Conservation (phyloP, 2,329 filamentous ascomycete genomes). For the Fonsecaea multimorphosa region DNA sequence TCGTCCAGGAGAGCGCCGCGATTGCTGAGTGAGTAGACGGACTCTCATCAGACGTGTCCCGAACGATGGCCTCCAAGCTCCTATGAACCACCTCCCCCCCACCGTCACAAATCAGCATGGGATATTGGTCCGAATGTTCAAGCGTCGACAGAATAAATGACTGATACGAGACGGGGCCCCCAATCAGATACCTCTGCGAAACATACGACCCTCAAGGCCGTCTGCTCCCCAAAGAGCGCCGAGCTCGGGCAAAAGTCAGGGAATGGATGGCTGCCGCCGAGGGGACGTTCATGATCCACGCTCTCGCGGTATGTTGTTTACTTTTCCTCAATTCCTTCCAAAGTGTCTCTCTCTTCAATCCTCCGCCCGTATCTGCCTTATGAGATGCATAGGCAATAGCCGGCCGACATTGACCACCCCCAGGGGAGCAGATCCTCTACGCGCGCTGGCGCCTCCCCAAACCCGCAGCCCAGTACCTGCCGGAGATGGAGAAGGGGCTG, state of each 20-base stretch:
- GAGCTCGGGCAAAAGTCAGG: slow-evolving; percentile 46
- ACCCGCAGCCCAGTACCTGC: slow-evolving; percentile 36
- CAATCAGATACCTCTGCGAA: slow-evolving; percentile 56
- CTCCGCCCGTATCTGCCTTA: no score
- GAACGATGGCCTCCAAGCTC: no score
- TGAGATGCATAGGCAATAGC: no score
- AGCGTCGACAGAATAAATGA: no score
- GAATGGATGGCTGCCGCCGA: slow-evolving; percentile 57
- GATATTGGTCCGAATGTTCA: no score
- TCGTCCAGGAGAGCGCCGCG: slow-evolving; percentile 53
- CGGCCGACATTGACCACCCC: background rate
- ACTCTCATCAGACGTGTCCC: no score
- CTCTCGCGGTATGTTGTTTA: slow-evolving; percentile 43
- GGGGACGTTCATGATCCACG: slow-evolving; percentile 55
- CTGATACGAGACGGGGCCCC: no score
- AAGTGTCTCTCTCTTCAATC: no score
- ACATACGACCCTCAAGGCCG: slow-evolving; percentile 50
- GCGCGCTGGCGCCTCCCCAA: slow-evolving; percentile 50
- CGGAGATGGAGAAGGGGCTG: slow-evolving; percentile 48
- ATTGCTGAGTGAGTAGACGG: slow-evolving; percentile 56
- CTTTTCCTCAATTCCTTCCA: no score
- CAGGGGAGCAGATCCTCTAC: slow-evolving; percentile 48
- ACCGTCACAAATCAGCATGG: no score
- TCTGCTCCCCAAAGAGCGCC: slow-evolving; percentile 47
- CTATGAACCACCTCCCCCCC: no score